These are phyloP conservation scores for Nakaseomyces bracarensis DNA, from an alignment of 1,139 yeast species.

Conservation along the genomic window DNA sequence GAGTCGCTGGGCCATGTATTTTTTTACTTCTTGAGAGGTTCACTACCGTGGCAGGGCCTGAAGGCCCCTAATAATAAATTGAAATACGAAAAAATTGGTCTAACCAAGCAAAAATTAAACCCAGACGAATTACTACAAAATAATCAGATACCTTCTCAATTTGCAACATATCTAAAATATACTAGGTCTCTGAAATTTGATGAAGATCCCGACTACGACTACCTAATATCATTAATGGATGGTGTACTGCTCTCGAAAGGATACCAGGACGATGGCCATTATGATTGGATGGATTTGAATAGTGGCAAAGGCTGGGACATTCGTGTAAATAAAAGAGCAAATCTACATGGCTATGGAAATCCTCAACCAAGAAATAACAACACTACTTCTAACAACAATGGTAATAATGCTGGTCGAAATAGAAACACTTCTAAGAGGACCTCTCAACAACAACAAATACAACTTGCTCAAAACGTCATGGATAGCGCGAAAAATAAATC, in stretches of 20 bases:
- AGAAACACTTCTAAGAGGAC: conserved; percentile 6
- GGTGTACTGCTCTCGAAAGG: conserved; percentile 65
- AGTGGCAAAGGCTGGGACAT: conserved; percentile 92
- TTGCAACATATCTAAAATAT: conserved; percentile 76
- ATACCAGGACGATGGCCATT: conserved; percentile 72
- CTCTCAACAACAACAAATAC: conserved; percentile 5
- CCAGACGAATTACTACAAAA: conserved; percentile 62
- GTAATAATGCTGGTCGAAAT: conserved; percentile 6
- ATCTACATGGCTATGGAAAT: conserved; percentile 68
- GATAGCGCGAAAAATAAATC: conserved; percentile 6
- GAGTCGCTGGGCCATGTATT: conserved; percentile 95
- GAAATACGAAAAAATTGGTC: conserved; percentile 94
- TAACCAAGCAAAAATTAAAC: conserved; percentile 80
- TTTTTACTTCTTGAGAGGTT: conserved; percentile 86
- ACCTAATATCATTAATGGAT: conserved; percentile 66
- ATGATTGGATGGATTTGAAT: conserved; percentile 92
- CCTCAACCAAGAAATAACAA: conserved; percentile 22
- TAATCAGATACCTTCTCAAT: conserved; percentile 61
- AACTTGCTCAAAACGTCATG: conserved; percentile 7
- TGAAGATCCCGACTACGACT: conserved; percentile 90
- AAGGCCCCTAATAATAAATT: conserved; percentile 97
- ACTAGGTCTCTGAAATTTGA: conserved; percentile 83
- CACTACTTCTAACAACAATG: conserved; percentile 8
- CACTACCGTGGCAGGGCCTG: conserved; percentile 97
- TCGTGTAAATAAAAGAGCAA: conserved; percentile 72